A percentile compares a stretch with the other conserved stretches of the same genome.
phyloP scores from a whole-genome alignment of 257 asterid genomes.

The Parsonsia alboflavescens region DNA sequence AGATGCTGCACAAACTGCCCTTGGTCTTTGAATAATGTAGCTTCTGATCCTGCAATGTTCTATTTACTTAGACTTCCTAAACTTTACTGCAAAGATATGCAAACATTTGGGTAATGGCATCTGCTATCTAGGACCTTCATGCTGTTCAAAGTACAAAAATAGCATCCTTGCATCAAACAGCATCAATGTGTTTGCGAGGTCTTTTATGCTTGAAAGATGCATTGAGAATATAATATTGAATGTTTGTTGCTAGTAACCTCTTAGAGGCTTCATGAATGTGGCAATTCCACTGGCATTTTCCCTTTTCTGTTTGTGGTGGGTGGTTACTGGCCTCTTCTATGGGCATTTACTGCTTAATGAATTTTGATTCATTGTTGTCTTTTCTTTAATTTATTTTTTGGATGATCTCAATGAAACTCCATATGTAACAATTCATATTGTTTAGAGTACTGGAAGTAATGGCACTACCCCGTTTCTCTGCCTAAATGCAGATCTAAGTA shows the following conservation, averaged over 20 bases:
- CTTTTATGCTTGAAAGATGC: background rate
- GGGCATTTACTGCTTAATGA: background rate
- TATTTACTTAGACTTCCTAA: background rate
- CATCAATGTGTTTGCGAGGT: background rate
- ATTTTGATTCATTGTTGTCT: too few relatives aligned
- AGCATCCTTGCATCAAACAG: background rate
- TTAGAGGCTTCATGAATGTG: background rate
- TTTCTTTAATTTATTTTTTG: too few relatives aligned
- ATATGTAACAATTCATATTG: too few relatives aligned
- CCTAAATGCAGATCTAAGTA: too few relatives aligned
- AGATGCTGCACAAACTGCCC: background rate
- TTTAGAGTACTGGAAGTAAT: too few relatives aligned
- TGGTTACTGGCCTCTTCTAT: background rate
- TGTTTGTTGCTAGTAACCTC: background rate
- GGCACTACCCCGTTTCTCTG: too few relatives aligned
- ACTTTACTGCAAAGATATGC: background rate
- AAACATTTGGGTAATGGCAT: background rate
- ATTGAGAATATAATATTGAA: background rate
- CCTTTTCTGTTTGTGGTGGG: too few relatives aligned
- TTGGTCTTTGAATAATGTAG: background rate
- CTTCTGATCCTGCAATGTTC: background rate
- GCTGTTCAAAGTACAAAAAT: background rate
- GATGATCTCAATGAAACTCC: background rate
- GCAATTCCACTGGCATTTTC: too few relatives aligned
- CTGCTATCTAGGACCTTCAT: background rate